Percentiles rank a stretch among this genome's conserved stretches.
phyloP scores from a whole-genome alignment of 1,139 yeast genomes.

The Hyphopichia pseudoburtonii region DNA sequence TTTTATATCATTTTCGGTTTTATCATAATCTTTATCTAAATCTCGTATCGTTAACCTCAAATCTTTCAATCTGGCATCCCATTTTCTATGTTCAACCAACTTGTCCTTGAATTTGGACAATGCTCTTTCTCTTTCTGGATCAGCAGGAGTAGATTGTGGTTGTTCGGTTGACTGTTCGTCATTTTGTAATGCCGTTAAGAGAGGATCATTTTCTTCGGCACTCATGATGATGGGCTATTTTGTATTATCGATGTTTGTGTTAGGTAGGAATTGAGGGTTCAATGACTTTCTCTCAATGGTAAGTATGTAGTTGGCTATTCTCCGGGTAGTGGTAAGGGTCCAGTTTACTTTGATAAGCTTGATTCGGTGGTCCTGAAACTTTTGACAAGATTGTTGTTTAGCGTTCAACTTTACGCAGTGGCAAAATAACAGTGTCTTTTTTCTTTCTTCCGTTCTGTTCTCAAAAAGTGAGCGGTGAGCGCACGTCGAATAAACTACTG shows the following conservation, averaged over 20 bases:
- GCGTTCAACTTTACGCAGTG: no score
- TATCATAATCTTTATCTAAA: constrained; percentile 79
- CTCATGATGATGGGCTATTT: constrained; percentile 51
- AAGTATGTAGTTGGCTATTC: no score
- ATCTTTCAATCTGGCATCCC: constrained; percentile 90
- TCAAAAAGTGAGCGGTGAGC: background rate
- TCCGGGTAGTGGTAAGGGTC: no score
- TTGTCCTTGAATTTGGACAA: constrained; percentile 79
- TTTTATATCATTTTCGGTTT: constrained; percentile 95
- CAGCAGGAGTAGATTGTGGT: constrained; percentile 37
- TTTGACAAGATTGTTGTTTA: no score
- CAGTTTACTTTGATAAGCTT: no score
- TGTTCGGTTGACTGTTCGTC: constrained; percentile 25
- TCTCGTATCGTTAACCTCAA: constrained; percentile 82
- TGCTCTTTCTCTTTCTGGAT: constrained; percentile 80
- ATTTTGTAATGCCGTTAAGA: constrained; percentile 64
- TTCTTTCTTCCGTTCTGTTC: no score
- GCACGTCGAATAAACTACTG: no score
- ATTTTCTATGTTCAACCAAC: constrained; percentile 87
- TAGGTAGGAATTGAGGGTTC: no score
- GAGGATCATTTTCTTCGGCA: constrained; percentile 67
- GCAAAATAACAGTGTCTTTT: no score
- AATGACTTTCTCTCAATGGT: no score
- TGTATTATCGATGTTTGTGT: no score
- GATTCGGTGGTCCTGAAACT: no score